Conservation (phyloP, 768 basidiomycete genomes). For the Thelephora ganbajun region DNA sequence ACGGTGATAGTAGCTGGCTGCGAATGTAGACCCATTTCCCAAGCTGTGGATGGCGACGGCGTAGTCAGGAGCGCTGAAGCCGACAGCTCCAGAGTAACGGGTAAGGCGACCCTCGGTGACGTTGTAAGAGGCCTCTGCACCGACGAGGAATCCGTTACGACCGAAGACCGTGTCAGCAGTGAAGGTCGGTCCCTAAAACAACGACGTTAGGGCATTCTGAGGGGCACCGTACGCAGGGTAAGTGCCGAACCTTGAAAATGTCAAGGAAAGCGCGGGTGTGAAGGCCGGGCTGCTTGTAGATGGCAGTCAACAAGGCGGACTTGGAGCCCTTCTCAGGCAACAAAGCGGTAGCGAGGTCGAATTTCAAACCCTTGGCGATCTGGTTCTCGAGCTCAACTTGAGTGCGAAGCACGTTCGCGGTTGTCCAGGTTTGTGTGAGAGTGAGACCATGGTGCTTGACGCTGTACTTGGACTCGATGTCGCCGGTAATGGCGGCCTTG, state of each 20-base stretch:
- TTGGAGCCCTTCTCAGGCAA: conserved; percentile 80
- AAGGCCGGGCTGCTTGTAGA: conserved; percentile 93
- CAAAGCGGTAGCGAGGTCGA: conserved; percentile 76
- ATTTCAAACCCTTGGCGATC: conserved; percentile 93
- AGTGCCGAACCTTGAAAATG: conserved; percentile 75
- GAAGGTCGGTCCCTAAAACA: conserved; percentile 80
- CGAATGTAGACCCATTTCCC: conserved; percentile 87
- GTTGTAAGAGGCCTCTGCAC: conserved; percentile 94
- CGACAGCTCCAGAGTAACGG: conserved; percentile 83
- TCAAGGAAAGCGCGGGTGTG: conserved; percentile 87
- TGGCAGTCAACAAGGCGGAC: conserved; percentile 66
- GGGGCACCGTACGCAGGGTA: conserved; percentile 4
- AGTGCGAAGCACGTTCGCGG: conserved; percentile 81
- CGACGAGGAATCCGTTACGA: conserved; percentile 94
- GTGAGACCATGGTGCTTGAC: conserved; percentile 88
- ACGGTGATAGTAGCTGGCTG: conserved; percentile 97
- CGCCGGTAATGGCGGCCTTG: conserved; percentile 69
- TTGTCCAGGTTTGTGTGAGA: conserved; percentile 94
- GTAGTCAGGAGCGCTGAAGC: conserved; percentile 94
- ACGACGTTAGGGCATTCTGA: conserved; percentile 6
- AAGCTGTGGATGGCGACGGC: conserved; percentile 89
- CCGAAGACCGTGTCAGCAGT: conserved; percentile 92
- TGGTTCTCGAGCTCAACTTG: conserved; percentile 93
- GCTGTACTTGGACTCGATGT: conserved; percentile 90
- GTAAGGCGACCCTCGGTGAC: conserved; percentile 87